Conservation (phyloP, 2,329 filamentous ascomycete species). For the Exophiala dermatitidis region DNA sequence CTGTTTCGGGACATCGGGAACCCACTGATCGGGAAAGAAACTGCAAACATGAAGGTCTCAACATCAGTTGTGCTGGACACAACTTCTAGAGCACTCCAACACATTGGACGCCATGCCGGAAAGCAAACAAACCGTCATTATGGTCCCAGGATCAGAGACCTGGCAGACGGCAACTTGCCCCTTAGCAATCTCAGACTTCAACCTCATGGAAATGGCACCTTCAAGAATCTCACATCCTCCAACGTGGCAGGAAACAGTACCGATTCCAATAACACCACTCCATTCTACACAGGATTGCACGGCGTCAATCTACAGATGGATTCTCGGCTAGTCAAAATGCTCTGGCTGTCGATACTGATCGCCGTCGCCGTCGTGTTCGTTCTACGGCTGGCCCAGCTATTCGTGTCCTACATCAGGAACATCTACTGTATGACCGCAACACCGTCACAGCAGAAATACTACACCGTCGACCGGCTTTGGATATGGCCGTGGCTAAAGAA, state of each 20-base stretch:
- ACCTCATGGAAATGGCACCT: constrained; percentile 1
- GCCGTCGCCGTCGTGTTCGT: constrained; percentile 34
- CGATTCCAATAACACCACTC: constrained; percentile 46
- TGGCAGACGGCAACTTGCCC: constrained; percentile 7
- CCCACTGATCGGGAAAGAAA: not conserved
- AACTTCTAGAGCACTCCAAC: not conserved
- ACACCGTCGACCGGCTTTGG: constrained; percentile 37
- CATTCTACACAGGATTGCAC: constrained; percentile 42
- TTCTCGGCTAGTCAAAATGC: constrained; percentile 21
- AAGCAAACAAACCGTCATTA: not conserved
- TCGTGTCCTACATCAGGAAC: constrained; percentile 40
- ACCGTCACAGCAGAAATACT: constrained; percentile 39
- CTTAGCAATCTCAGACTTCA: constrained; percentile 1
- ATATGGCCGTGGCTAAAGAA: constrained; percentile 42
- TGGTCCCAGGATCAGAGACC: not conserved
- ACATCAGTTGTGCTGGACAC: constrained; percentile 6
- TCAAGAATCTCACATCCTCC: constrained; percentile 1
- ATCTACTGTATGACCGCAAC: constrained; percentile 36
- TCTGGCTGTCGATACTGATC: constrained; percentile 33
- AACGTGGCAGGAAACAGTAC: not conserved
- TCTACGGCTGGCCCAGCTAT: constrained; percentile 38
- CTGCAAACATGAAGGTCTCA: constrained; percentile 3
- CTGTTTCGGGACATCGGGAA: not conserved
- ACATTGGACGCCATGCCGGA: not conserved
- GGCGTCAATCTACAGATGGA: constrained; percentile 28